These are phyloP conservation scores for Ettlia oleoabundans DNA, from an alignment of 139 green algal species.

Conservation along the genomic window DNA sequence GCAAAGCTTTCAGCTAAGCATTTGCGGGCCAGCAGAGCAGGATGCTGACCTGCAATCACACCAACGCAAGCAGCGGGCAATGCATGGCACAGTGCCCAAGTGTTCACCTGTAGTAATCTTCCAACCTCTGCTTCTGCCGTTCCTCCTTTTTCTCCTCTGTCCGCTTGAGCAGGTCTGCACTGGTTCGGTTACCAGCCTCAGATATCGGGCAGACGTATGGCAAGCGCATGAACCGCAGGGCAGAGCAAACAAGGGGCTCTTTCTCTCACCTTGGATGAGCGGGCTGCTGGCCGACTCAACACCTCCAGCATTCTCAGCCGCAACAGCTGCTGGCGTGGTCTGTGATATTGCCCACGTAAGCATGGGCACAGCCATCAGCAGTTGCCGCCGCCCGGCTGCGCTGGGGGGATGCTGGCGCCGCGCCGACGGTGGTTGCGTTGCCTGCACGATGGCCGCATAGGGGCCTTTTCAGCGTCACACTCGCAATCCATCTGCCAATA, in stretches of 20 bases:
- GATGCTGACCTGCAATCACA: no score
- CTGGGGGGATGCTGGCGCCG: no score
- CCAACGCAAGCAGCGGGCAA: no score
- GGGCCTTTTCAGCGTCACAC: no score
- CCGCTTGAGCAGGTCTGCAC: conserved; percentile 45
- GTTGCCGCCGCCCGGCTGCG: background rate
- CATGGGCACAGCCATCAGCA: background rate
- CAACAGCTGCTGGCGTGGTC: background rate
- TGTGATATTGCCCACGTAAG: background rate
- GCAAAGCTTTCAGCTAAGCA: no score
- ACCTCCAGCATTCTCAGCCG: conserved; percentile 16
- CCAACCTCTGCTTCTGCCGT: conserved; percentile 39
- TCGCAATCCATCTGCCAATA: no score
- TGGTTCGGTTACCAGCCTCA: no score
- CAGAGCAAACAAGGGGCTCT: background rate
- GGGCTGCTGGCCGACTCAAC: conserved; percentile 13
- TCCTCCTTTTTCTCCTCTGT: conserved; percentile 53
- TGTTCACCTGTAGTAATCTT: conserved; percentile 51
- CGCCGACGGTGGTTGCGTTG: no score
- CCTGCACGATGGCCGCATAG: no score
- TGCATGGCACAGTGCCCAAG: background rate
- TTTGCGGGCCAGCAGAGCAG: no score
- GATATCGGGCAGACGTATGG: no score
- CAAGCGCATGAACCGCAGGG: no score
- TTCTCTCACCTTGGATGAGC: conserved; percentile 16